A percentile compares a stretch with the other conserved stretches of the same genome.
phyloP scores from a whole-genome alignment of 495 filamentous ascomycete genomes.

The Usnea hakonensis region DNA sequence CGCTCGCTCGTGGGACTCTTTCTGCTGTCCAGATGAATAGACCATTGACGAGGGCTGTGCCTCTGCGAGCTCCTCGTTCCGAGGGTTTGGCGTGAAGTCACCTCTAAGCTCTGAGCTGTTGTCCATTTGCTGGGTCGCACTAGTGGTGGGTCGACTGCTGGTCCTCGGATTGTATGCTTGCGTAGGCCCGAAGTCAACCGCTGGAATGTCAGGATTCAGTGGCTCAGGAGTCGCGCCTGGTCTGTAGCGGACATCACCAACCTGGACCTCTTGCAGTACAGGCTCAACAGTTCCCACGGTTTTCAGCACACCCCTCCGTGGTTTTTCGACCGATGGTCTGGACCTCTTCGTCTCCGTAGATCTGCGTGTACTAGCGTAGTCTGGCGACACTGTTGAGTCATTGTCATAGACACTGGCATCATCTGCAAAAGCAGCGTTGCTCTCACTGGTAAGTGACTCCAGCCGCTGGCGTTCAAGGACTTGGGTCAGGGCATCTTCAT shows the following conservation, averaged over 20 bases:
- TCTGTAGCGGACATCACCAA: conserved; percentile 54
- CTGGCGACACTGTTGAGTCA: conserved; percentile 43
- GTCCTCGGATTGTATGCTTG: conserved; percentile 51
- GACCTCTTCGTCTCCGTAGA: conserved; percentile 56
- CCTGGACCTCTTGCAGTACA: conserved; percentile 43
- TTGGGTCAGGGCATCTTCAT: conserved; percentile 54
- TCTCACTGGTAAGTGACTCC: conserved; percentile 29
- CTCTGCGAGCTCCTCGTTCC: conserved; percentile 14
- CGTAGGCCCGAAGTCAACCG: conserved; percentile 83
- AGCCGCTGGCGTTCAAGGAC: conserved; percentile 34
- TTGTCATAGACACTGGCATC: conserved; percentile 46
- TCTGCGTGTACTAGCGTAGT: conserved; percentile 63
- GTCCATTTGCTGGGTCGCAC: conserved; percentile 26
- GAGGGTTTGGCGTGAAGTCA: conserved; percentile 27
- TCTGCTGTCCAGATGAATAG: conserved; percentile 7
- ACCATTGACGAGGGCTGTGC: conserved; percentile 8
- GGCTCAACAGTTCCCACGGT: conserved; percentile 60
- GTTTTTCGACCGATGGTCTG: conserved; percentile 53
- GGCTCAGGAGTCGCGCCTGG: conserved; percentile 28
- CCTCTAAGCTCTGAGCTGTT: conserved; percentile 26
- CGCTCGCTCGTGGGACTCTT: conserved; percentile 15
- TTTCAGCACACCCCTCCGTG: conserved; percentile 74
- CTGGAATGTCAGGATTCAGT: conserved; percentile 52
- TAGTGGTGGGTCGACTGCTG: conserved; percentile 20
- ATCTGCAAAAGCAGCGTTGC: conserved; percentile 16